These are phyloP conservation scores for Candida endomychidarum DNA, from an alignment of 805 yeast genomes.

Conservation along the genomic window DNA sequence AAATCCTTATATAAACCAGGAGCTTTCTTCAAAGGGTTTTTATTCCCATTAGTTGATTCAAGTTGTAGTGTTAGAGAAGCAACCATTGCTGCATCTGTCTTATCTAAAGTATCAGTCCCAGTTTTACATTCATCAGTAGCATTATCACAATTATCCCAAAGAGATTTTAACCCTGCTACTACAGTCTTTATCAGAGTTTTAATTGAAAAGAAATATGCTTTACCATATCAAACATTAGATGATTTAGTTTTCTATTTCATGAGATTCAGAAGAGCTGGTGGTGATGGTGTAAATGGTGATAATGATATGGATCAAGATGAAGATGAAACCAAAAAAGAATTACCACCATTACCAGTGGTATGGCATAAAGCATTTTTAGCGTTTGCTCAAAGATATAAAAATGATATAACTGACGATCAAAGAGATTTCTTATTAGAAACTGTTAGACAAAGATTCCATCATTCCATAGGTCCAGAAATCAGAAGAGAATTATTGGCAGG, in stretches of 20 bases:
- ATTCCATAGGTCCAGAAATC: conserved; percentile 87
- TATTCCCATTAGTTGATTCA: conserved; percentile 86
- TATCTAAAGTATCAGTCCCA: conserved; percentile 87
- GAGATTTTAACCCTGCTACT: conserved; percentile 85
- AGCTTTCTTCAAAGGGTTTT: conserved; percentile 94
- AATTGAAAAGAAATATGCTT: conserved; percentile 91
- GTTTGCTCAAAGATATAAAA: conserved; percentile 94
- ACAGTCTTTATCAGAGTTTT: conserved; percentile 87
- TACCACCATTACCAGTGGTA: conserved; percentile 81
- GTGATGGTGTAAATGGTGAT: conserved; percentile 28
- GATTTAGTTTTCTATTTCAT: conserved; percentile 92
- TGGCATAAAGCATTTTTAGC: conserved; percentile 97
- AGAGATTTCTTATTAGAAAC: conserved; percentile 91
- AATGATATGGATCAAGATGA: conserved; percentile 23
- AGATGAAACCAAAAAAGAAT: conserved; percentile 11
- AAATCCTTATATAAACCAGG: conserved; percentile 95
- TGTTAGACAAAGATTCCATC: conserved; percentile 85
- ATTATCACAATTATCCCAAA: conserved; percentile 70
- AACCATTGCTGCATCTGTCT: conserved; percentile 87
- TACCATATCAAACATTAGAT: conserved; percentile 95
- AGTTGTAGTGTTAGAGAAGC: conserved; percentile 93
- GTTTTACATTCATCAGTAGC: conserved; percentile 97
- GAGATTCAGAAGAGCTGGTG: conserved; percentile 73
- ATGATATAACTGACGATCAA: conserved; percentile 98
- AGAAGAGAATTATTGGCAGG: conserved; percentile 93